phyloP scores from a whole-genome alignment of 805 yeast species.

The Lipomyces japonicus region DNA sequence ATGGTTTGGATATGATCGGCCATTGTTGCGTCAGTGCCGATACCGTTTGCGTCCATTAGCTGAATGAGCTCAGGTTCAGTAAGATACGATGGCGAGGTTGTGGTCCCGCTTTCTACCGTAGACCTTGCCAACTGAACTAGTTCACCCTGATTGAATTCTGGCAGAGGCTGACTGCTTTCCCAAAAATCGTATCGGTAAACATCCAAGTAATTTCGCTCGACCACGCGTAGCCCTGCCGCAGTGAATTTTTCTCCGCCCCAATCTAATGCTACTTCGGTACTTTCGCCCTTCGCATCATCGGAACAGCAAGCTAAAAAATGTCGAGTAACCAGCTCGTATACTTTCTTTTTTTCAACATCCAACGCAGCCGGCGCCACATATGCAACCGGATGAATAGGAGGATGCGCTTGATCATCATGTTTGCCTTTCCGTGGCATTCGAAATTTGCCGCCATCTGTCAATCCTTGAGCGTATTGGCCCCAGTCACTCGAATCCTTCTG shows the following conservation, averaged over 20 bases:
- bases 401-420: constrained; percentile 94
- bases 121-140: constrained; percentile 52
- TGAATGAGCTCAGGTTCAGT: constrained; percentile 91
- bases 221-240: constrained; percentile 70
- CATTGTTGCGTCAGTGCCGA: constrained; percentile 98
- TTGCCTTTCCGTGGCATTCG: constrained; percentile 73
- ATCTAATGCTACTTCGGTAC: constrained; percentile 55
- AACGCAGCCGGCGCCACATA: constrained; percentile 28
- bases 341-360: constrained; percentile 51
- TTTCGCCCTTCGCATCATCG: constrained; percentile 77
- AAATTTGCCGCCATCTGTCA: constrained; percentile 46
- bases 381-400: constrained; percentile 88
- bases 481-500: constrained; percentile 57
- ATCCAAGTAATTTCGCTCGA: constrained; percentile 72
- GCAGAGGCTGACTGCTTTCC: constrained; percentile 62
- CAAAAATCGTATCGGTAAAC: constrained; percentile 76
- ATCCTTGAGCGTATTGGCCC: constrained; percentile 62
- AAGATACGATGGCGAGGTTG: constrained; percentile 75
- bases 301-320: constrained; percentile 91
- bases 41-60: constrained; percentile 94
- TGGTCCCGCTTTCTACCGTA: constrained; percentile 65
- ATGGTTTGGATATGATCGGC: constrained; percentile 95
- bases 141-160: constrained; percentile 59
- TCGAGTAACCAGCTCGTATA: constrained; percentile 81
- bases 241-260: constrained; percentile 79